phyloP scores from a whole-genome alignment of 176 grass and related monocot species.

The Oryza brachyantha region DNA sequence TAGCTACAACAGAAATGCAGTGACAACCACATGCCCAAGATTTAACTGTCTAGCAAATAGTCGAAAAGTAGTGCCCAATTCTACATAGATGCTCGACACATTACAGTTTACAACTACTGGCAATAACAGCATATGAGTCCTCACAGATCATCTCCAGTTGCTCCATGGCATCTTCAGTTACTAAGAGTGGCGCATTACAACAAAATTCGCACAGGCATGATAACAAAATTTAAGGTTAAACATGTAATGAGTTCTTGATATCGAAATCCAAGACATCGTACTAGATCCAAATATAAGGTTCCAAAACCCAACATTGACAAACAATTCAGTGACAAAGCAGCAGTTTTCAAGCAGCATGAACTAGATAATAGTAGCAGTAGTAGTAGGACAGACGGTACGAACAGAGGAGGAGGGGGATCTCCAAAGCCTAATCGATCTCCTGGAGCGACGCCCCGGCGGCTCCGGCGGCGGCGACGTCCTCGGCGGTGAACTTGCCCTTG shows the following conservation, averaged over 20 bases:
- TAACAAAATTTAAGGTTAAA: not conserved
- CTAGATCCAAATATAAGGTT: slow-evolving; percentile 33
- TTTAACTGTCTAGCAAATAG: not conserved
- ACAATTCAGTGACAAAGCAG: slow-evolving; percentile 29
- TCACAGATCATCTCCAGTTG: not conserved
- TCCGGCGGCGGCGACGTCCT: slow-evolving; percentile 67
- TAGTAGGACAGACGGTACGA: slow-evolving; percentile 8
- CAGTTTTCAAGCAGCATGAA: slow-evolving; percentile 15
- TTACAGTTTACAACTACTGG: not conserved
- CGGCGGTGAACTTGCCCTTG: slow-evolving; percentile 91
- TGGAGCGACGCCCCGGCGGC: slow-evolving; percentile 72
- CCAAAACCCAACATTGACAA: slow-evolving; percentile 29
- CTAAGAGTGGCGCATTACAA: not conserved
- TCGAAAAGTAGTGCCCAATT: not conserved
- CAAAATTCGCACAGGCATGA: not conserved
- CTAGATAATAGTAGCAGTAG: slow-evolving; percentile 21
- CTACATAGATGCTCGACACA: not conserved
- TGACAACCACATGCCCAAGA: not conserved
- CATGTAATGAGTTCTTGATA: slow-evolving; percentile 34
- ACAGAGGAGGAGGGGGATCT: slow-evolving; percentile 1
- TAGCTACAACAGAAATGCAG: too few species aligned
- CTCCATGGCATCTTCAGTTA: not conserved
- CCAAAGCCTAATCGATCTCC: slow-evolving; percentile 62
- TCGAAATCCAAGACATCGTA: slow-evolving; percentile 18
- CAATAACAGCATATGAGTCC: not conserved